A percentile compares a stretch with the other conserved stretches of the same genome.
Conservation (phyloP, 2,329 filamentous ascomycete genomes). For the Ophiognomonia clavigignenti-juglandacearum region DNA sequence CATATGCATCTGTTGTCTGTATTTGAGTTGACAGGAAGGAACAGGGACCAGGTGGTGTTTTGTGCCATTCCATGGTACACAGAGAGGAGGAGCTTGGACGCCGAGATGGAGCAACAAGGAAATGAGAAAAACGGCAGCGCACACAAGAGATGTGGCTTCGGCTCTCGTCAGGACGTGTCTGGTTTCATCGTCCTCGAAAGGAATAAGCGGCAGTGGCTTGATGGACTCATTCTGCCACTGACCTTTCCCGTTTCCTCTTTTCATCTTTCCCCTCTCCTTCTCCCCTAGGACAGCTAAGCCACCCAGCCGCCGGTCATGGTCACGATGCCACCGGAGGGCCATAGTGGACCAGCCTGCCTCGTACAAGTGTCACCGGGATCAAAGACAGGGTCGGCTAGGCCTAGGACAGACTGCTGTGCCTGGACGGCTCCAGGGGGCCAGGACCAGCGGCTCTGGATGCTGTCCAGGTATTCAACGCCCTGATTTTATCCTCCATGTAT, state of each 20-base stretch:
- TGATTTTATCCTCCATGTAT: no score
- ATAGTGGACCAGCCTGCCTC: not conserved
- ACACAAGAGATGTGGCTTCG: no score
- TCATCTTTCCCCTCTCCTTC: not conserved
- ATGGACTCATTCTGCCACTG: not conserved
- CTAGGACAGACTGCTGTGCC: no score
- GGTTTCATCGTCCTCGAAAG: conserved; percentile 11
- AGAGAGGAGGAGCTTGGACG: not conserved
- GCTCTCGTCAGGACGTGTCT: conserved; percentile 7
- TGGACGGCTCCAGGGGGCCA: not conserved
- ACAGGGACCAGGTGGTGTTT: conserved; percentile 2
- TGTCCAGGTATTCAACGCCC: no score
- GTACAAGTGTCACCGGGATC: conserved; percentile 5
- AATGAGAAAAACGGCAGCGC: not conserved
- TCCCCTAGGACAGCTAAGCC: not conserved
- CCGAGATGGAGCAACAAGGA: not conserved
- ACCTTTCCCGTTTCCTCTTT: not conserved
- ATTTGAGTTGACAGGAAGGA: not conserved
- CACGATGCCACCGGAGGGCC: not conserved
- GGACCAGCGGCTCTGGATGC: not conserved
- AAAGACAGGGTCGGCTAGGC: conserved; percentile 10
- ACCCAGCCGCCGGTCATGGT: not conserved
- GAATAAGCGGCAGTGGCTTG: conserved; percentile 1
- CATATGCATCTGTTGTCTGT: not conserved
- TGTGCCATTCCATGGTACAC: conserved; percentile 7